Evolutionary conservation across 305 asterid genomes (phyloP).

Genomic region (Fraxinus baroniana): DNA sequence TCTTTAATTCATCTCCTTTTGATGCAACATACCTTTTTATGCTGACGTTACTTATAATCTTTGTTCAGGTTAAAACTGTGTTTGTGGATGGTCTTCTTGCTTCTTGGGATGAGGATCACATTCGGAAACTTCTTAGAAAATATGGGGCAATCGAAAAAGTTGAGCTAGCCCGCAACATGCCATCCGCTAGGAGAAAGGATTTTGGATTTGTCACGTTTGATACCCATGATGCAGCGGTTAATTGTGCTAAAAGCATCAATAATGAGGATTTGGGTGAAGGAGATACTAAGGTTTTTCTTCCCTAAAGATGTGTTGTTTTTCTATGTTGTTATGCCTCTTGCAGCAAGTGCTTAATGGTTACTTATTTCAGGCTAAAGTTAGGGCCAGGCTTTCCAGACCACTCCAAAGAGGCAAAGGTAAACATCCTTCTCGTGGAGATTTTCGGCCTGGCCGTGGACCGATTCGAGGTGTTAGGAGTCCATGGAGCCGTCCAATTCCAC

Average conservation of each 20-base stretch:
- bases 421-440: conserved; percentile 66
- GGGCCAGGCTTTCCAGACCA: conserved; percentile 98
- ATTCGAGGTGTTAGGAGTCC: conserved; percentile 57
- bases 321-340: neutral
- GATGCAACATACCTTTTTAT: neutral
- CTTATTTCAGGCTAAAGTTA: conserved; percentile 78
- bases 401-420: conserved; percentile 95
- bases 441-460: conserved; percentile 58
- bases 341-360: conserved; percentile 19
- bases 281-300: conserved; percentile 60
- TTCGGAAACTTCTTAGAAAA: conserved; percentile 60
- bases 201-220: conserved; percentile 90
- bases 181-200: conserved; percentile 96
- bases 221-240: conserved; percentile 87
- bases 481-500: conserved; percentile 68
- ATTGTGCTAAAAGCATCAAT: conserved; percentile 89
- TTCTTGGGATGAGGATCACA: conserved; percentile 83
- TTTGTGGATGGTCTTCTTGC: conserved; percentile 92
- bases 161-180: conserved; percentile 98
- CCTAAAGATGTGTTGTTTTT: neutral
- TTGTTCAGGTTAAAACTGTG: conserved; percentile 84
- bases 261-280: conserved; percentile 93
- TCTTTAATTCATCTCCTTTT: neutral
- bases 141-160: conserved; percentile 83
- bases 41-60: conserved; percentile 4